These are phyloP conservation scores for Theobroma grandiflorum DNA, from an alignment of 441 rosid genomes.

Conservation along the genomic window DNA sequence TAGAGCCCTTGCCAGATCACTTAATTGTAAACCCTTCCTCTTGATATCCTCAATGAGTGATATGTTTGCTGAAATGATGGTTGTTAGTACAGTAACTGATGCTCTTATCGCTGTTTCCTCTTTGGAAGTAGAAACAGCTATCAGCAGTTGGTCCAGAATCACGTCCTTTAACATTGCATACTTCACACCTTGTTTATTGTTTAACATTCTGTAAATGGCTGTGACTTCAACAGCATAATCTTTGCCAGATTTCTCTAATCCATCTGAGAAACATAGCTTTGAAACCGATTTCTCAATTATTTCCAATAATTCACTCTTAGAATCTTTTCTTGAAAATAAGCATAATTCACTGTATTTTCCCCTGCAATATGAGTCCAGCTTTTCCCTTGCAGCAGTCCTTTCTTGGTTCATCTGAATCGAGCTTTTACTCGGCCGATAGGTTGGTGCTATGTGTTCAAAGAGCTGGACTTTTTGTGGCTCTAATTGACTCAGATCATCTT, in stretches of 20 bases:
- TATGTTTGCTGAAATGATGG: conserved; percentile 61
- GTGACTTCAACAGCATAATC: conserved; percentile 72
- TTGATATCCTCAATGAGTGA: conserved; percentile 74
- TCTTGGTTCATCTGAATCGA: conserved; percentile 13
- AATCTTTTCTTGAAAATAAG: conserved; percentile 39
- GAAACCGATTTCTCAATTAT: conserved; percentile 68
- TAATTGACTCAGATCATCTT: conserved; percentile 39
- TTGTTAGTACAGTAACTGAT: conserved; percentile 72
- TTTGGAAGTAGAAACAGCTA: conserved; percentile 68
- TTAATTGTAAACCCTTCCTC: conserved; percentile 69
- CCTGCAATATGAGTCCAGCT: conserved; percentile 27
- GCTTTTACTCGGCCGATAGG: conserved; percentile 30
- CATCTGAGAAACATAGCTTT: conserved; percentile 59
- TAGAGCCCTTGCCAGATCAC: conserved; percentile 76
- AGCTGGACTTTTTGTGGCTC: conserved; percentile 43
- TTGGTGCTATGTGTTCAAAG: conserved; percentile 49
- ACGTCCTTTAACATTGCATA: conserved; percentile 73
- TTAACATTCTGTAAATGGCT: conserved; percentile 70
- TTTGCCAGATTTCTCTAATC: conserved; percentile 58
- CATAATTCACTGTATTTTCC: conserved; percentile 34
- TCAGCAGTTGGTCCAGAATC: conserved; percentile 74
- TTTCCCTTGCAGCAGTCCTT: conserved; percentile 41
- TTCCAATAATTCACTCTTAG: conserved; percentile 53
- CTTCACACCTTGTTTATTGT: conserved; percentile 61
- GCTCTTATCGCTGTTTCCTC: conserved; percentile 75